Conservation (phyloP, 495 filamentous ascomycete genomes). For the Trichoderma parareesei region DNA sequence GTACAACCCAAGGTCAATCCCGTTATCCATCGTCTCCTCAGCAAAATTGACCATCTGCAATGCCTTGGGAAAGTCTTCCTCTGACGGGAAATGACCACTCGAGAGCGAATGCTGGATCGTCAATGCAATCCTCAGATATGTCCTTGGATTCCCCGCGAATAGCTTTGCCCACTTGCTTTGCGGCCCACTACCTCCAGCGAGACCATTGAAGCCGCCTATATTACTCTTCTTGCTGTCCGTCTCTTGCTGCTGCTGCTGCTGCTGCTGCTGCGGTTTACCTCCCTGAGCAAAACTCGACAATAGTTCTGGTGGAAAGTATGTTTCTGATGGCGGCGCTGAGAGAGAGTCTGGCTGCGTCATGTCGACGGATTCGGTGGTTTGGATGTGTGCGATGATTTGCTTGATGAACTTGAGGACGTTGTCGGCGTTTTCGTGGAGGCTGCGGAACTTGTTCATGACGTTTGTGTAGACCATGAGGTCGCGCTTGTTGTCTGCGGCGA, state of each 20-base stretch:
- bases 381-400: constrained; percentile 1
- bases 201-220: too few species aligned
- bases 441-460: constrained; percentile 6
- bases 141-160: not conserved
- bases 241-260: not conserved
- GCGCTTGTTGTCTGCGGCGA: constrained; percentile 1
- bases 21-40: constrained; percentile 4
- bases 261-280: not conserved
- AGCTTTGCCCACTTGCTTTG: not conserved
- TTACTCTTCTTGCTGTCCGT: too few species aligned
- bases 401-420: not conserved
- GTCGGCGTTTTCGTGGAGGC: constrained; percentile 2
- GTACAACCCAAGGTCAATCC: not conserved
- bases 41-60: not conserved
- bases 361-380: not conserved
- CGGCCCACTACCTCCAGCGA: not conserved
- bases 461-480: constrained; percentile 7
- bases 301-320: not conserved
- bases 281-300: not conserved
- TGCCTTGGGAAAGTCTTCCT: constrained; percentile 1
- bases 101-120: constrained; percentile 3
- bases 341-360: not conserved
- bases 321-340: not conserved
- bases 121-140: not conserved
- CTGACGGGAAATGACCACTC: not conserved